Evolutionary conservation across 2,329 filamentous ascomycete genomes (phyloP).

Genomic region (Pseudogymnoascus sp.): DNA sequence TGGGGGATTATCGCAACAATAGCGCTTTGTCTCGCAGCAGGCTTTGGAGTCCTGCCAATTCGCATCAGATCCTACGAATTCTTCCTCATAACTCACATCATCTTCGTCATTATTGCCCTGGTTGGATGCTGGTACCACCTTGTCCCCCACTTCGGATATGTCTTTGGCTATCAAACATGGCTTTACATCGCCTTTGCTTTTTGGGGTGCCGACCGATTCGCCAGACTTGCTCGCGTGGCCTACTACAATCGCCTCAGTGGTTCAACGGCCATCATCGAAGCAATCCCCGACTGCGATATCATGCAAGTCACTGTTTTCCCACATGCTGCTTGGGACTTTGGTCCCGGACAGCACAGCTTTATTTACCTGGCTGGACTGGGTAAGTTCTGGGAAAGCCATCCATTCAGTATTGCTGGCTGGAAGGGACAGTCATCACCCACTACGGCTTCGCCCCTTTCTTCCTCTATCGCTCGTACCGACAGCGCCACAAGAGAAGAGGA

Average conservation of each 20-base stretch:
- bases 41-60: neutral
- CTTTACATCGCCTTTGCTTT: conserved; percentile 37
- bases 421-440: neutral
- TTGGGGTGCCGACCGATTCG: conserved; percentile 41
- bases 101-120: conserved; percentile 15
- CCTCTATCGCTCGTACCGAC: neutral
- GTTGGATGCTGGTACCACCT: conserved; percentile 31
- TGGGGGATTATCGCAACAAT: conserved; percentile 35
- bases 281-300: conserved; percentile 33
- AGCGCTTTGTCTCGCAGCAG: neutral
- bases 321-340: conserved; percentile 31
- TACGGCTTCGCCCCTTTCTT: neutral
- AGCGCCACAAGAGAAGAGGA: neutral
- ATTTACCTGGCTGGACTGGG: conserved; percentile 44
- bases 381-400: conserved; percentile 48
- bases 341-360: conserved; percentile 36
- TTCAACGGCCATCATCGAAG: conserved; percentile 20
- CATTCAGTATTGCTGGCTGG: conserved; percentile 37
- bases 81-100: conserved; percentile 16
- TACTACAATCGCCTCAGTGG: conserved; percentile 16
- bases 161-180: conserved; percentile 44
- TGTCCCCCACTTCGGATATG: conserved; percentile 28
- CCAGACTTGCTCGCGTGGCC: conserved; percentile 34
- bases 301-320: conserved; percentile 35
- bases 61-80: conserved; percentile 15